Base-by-base conservation (phyloP, 2,329 filamentous ascomycete genomes). In the Elsinoe australis region DNA sequence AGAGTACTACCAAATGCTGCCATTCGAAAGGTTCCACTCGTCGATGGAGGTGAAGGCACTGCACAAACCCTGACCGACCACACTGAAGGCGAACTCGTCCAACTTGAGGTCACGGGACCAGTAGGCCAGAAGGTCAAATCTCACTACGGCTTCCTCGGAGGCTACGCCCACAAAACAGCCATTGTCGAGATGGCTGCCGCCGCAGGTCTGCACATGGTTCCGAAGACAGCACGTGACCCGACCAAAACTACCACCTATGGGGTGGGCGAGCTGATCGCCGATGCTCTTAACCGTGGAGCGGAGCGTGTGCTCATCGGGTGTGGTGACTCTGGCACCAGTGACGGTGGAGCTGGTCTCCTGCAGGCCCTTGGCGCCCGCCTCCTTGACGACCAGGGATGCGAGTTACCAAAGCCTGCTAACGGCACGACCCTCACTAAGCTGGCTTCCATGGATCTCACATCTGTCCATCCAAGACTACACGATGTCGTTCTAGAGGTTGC, bases 1-100 rank as follows among this genome's bases (percentile, higher is more conserved):
- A 65, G 67, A 12, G 71, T 71, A 2, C 54, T 71, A 3, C 65
- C 66, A n/a, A 59, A 64, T 31, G 67, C 70, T 12, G 54, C 60
- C 1, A 57, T 75, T 31, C 67, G 61, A 42, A 75, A 75, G 55
- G 67, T 72, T 3, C 73, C 73, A 8, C 61, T 77, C 6, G 69
- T 74, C 2, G 74, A 76, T 54, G 74, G 73, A 2, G 73, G 73
- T 47, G 73, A 76, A 51, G 72, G 73, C 3, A 76, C 76, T 54
- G 70, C 69, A 14, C 60, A 62, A 5, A 71, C 71, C 14, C 58
- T 76, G 10, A 67, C 74, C 9, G 60, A 63, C 29, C 64, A 67
- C 3, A 71, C 71, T 0, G 58, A 59, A 2, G 73, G 73, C 3
- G 51, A 59, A 7, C 56, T 74, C 18, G 58, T 64, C 14, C 51